Base-by-base conservation (phyloP, 2,329 filamentous ascomycete genomes). In the Remersonia thermophila region DNA sequence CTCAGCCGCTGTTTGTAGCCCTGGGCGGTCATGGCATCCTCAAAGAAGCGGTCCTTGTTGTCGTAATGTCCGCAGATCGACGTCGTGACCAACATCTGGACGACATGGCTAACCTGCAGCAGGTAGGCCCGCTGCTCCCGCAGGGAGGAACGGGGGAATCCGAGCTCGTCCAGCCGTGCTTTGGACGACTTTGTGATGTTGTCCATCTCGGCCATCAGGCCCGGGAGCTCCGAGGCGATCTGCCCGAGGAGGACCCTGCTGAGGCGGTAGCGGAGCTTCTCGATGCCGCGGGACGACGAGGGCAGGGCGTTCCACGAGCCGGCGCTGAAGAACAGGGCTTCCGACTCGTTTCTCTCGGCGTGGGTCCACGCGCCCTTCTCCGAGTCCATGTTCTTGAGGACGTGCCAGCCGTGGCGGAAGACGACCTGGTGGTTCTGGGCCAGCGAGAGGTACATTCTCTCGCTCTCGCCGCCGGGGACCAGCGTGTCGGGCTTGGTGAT, bases 401-500 rank as follows among this genome's bases (percentile, higher is more conserved):
- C 53, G 40, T 63, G 58, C 60, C 59, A 75, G 0, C 69, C 69
- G 0, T 71, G 61, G 0, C 56, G 51, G 14, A 73, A 64, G 3
- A 60, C 48, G 0, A 68, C 57, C 8, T 70, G 59, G 2, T 57
- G 45, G 35, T 71, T 71, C 33, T 51, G 51, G 0, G 64, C 67
- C 0, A 71, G 54, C 0, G 54, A 51, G 1, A 65, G 30, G 32
- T 58, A 70, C 3, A 51, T 37, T 0, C 38, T 38, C 42, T 71
- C 65, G 17, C 54, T 59, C 0, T 55, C 59, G 0, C 65, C 65
- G 1, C 56, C 57, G 0, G 40, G 34, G 4, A 49, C 45, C 11
- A 58, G 39, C 4, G 44, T 51, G 42, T 76, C 71, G 0, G 70
- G 69, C 48, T 75, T 76, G 0, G 73, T 77, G 42, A 63, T 61